Percentiles rank a stretch among this genome's conserved stretches.
These are phyloP conservation scores for Podaxis sp. DNA, from an alignment of 768 basidiomycete species.

Conservation along the genomic window DNA sequence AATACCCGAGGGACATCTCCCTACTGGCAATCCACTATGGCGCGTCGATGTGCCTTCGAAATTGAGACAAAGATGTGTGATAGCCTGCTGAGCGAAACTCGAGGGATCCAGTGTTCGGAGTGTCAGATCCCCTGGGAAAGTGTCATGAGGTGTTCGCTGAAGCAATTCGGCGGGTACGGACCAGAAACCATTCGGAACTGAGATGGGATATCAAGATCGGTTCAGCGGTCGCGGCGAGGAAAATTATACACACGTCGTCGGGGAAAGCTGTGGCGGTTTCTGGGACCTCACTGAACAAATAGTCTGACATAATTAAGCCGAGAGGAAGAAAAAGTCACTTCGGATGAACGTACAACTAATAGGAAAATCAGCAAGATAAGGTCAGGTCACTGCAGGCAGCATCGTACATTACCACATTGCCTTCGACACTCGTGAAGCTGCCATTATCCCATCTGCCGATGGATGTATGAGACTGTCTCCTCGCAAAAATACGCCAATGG, in stretches of 20 bases:
- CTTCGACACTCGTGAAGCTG: slow-evolving; percentile 33
- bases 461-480: not conserved
- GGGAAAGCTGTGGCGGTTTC: slow-evolving; percentile 36
- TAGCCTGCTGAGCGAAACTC: slow-evolving; percentile 34
- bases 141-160: not conserved
- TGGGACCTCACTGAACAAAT: slow-evolving; percentile 31
- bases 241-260: slow-evolving; percentile 29
- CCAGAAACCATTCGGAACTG: slow-evolving; percentile 42
- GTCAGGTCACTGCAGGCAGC: not conserved
- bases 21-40: slow-evolving; percentile 28
- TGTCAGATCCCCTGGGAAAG: slow-evolving; percentile 27
- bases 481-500: not conserved
- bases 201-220: not conserved
- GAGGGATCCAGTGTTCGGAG: slow-evolving; percentile 30
- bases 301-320: slow-evolving; percentile 24
- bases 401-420: slow-evolving; percentile 34
- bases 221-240: not conserved
- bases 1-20: slow-evolving; percentile 33
- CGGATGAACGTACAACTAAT: not conserved
- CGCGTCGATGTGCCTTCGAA: slow-evolving; percentile 30
- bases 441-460: slow-evolving; percentile 32
- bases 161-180: not conserved
- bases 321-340: not conserved
- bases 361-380: not conserved
- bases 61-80: slow-evolving; percentile 40